A percentile compares a stretch with the other conserved stretches of the same genome.
These are phyloP conservation scores for Saccharomyces uvarum DNA, from an alignment of 1,139 yeast genomes.

Conservation along the genomic window DNA sequence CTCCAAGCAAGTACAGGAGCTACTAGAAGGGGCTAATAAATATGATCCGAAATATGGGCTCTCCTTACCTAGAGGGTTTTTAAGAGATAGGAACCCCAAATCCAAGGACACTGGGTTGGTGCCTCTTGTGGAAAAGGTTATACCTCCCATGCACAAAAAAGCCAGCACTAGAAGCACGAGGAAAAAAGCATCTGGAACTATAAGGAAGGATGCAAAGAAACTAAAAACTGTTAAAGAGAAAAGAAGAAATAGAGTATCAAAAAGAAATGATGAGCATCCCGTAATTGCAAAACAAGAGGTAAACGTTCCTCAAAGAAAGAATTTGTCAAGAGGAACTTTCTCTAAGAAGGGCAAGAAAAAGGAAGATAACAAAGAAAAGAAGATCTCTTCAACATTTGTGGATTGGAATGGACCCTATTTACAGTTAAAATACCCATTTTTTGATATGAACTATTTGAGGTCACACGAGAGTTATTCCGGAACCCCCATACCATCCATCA, in stretches of 20 bases:
- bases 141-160: not conserved
- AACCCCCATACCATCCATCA: slow-evolving; percentile 13
- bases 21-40: slow-evolving; percentile 35
- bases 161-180: not conserved
- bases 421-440: slow-evolving; percentile 15
- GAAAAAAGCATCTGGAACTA: not conserved
- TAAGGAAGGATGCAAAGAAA: not conserved
- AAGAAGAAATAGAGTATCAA: not conserved
- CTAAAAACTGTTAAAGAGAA: not conserved
- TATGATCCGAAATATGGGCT: slow-evolving; percentile 31
- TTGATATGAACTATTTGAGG: slow-evolving; percentile 14
- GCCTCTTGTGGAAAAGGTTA: not conserved
- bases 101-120: not conserved
- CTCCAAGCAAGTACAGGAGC: slow-evolving; percentile 9
- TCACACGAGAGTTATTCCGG: slow-evolving; percentile 8
- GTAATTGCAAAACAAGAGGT: not conserved
- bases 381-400: slow-evolving; percentile 8
- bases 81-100: slow-evolving; percentile 7
- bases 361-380: slow-evolving; percentile 1
- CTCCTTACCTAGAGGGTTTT: slow-evolving; percentile 20
- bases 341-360: not conserved
- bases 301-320: not conserved
- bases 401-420: slow-evolving; percentile 9
- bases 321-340: not conserved
- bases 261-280: not conserved